These are phyloP conservation scores for Delonix regia DNA, from an alignment of 306 rosid genomes.

Conservation along the genomic window DNA sequence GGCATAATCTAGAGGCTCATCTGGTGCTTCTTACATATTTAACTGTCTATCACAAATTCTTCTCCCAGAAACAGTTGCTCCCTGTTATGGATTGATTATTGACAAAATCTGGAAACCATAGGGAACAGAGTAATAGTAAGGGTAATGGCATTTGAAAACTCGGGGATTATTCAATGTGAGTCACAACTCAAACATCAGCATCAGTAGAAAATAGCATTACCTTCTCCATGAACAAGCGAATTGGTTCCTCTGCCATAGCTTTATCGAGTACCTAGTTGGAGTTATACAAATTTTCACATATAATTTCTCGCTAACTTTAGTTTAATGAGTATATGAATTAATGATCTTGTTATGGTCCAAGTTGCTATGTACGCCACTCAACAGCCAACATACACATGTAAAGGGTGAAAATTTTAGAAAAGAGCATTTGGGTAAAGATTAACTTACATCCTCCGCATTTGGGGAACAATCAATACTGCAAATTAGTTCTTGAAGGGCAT, in stretches of 20 bases:
- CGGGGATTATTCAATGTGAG: constrained; percentile 21
- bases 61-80: constrained; percentile 20
- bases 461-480: constrained; percentile 55
- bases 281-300: constrained; percentile 31
- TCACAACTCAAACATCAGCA: constrained; percentile 20
- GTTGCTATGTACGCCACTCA: background rate
- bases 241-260: constrained; percentile 71
- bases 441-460: constrained; percentile 69
- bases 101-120: constrained; percentile 60
- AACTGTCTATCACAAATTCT: constrained; percentile 9
- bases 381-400: background rate
- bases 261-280: constrained; percentile 73
- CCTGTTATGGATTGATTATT: constrained; percentile 48
- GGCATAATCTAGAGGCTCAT: constrained; percentile 22
- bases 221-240: constrained; percentile 66
- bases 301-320: background rate
- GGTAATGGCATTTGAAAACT: background rate
- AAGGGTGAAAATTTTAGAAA: background rate
- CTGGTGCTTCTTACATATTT: constrained; percentile 18
- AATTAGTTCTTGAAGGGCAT: constrained; percentile 64
- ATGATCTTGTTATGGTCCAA: background rate
- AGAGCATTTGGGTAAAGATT: background rate
- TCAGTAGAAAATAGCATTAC: constrained; percentile 45
- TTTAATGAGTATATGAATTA: constrained; percentile 8
- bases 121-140: constrained; percentile 8